Conservation (phyloP, 2,329 filamentous ascomycete genomes). For the Ascochyta rabiei region DNA sequence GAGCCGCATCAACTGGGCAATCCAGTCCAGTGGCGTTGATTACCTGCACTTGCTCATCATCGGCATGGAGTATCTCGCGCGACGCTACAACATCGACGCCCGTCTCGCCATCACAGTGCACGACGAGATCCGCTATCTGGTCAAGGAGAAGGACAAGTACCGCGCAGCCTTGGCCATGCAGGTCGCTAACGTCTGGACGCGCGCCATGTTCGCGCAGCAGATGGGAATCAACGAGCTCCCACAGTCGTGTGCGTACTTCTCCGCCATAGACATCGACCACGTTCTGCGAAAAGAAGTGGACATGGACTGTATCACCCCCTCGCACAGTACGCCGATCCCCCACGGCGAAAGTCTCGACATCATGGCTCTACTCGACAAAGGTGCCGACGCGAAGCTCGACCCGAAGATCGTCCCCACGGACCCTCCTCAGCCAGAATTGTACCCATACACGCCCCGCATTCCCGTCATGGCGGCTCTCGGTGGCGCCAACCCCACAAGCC, state of each 20-base stretch:
- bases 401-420: conserved; percentile 63
- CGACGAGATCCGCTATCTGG: conserved; percentile 95
- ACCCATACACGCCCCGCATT: conserved; percentile 71
- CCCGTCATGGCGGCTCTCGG: conserved; percentile 80
- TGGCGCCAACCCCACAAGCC: conserved; percentile 42
- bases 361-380: conserved; percentile 73
- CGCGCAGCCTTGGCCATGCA: conserved; percentile 90
- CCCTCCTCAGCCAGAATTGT: conserved; percentile 65
- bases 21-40: conserved; percentile 95
- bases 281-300: conserved; percentile 98
- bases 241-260: conserved; percentile 94
- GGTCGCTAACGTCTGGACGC: conserved; percentile 92
- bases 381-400: conserved; percentile 71
- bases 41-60: conserved; percentile 94
- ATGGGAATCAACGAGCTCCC: conserved; percentile 95
- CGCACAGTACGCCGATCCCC: conserved; percentile 76
- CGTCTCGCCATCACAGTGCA: conserved; percentile 93
- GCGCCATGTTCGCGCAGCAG: conserved; percentile 96
- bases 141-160: conserved; percentile 84
- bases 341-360: conserved; percentile 91
- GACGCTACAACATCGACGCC: conserved; percentile 82
- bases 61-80: conserved; percentile 89
- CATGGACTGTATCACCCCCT: conserved; percentile 95
- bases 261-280: conserved; percentile 90
- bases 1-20: conserved; percentile 97